Evolutionary conservation across 208 protist genomes (phyloP).

Genomic region (Borovskyia barvae): DNA sequence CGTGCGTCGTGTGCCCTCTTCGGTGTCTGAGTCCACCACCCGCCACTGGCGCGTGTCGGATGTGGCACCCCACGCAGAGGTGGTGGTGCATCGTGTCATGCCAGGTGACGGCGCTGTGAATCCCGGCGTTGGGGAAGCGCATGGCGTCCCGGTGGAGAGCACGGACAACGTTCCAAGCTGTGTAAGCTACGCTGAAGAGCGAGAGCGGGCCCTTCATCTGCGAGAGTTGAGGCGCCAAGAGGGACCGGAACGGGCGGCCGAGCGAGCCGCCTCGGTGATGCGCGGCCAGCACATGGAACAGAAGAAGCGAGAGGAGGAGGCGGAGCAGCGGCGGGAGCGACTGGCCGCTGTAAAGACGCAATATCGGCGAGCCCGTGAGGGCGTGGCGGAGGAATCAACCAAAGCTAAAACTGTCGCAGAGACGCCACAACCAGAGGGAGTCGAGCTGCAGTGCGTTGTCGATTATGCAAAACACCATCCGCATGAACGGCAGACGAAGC

Average conservation of each 20-base stretch:
- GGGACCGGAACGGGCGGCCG: conserved; percentile 25
- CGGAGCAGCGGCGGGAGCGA: conserved; percentile 12
- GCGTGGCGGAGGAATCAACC: no score
- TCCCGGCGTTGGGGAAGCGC: not conserved
- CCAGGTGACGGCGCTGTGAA: not conserved
- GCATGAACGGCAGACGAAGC: not conserved
- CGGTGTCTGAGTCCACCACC: not conserved
- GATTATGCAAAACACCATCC: not conserved
- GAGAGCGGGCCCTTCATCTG: not conserved
- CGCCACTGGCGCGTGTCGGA: conserved; percentile 12
- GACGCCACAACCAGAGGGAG: no score
- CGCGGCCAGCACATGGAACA: conserved; percentile 12
- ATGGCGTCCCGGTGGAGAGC: not conserved
- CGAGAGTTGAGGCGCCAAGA: not conserved
- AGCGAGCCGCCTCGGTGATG: conserved; percentile 25
- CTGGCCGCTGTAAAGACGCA: not conserved
- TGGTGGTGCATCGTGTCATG: not conserved
- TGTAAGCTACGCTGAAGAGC: no score
- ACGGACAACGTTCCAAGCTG: no score
- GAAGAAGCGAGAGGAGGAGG: not conserved
- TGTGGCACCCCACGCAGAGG: conserved; percentile 15
- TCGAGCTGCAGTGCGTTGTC: no score
- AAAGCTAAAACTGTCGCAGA: no score
- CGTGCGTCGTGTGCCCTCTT: not conserved
- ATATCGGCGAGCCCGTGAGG: no score